Evolutionary conservation across 1,284 basidiomycete genomes (phyloP), one percentile per base, ranked within the genome.

Genomic region (Singerocomus inundabilis): DNA sequence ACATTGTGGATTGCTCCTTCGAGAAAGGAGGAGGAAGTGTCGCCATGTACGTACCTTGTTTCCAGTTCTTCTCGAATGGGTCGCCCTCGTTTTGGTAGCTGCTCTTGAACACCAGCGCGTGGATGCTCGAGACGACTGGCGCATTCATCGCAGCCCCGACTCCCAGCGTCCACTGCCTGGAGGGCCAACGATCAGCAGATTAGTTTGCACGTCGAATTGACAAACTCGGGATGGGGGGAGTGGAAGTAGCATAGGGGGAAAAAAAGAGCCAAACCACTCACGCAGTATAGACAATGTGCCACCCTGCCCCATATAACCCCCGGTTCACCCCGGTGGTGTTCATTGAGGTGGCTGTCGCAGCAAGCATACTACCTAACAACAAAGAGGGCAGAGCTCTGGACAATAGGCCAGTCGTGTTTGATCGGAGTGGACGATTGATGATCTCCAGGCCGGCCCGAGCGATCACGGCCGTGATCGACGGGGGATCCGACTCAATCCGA

Each of bases 81-180:
- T 52, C 49, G 8, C 45, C 61, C 28, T 62, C 61, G 21, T 62
- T 66, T 26, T 64, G 61, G 46, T 62, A 62, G 40, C 57, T 63
- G 6, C 53, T 40, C 35, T 25, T 52, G 32, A 62, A 38, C 15
- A 58, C 63, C 13, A 63, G 18, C 2, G 53, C 5, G 3, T 50
- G 41, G 21, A 60, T 21, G 33, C 48, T 50, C 4, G 34, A 43
- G 26, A 26, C 46, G 39, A 59, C 13, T 26, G 32, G 26, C 3
- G 44, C 18, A 7, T 30, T 51, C 10, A 35, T 51, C 33, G 25
- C 28, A 10, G 31, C 36, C 11, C 28, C 28, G 2, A 41, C 18
- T 5, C 48, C 55, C 16, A 46, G 37, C 9, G 58, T 61, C 62
- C 58, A 61, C 4, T 29, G 2, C n/a, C 57, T 52, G 12, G 3